Base-by-base conservation (phyloP, 805 yeast genomes). In the Maudiozyma pseudohumilis region DNA sequence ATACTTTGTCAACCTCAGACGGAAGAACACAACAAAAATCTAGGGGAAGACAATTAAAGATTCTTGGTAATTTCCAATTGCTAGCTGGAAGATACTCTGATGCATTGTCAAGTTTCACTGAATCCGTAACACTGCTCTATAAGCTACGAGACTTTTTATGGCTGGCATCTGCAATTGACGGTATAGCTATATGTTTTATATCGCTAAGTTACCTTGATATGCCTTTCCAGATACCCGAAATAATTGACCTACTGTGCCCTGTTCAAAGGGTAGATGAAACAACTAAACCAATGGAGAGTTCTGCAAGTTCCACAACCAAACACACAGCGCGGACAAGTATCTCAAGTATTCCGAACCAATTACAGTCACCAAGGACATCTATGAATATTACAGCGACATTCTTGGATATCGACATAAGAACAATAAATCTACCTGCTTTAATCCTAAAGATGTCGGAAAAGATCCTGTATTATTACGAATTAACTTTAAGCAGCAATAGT, bases 91-190 rank as follows among this genome's bases (percentile, higher is more conserved):
- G 82, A 37, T 68, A 80, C 32, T 55, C 67, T 12, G 83, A 77
- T 40, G 94, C 96, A 0, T 54, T 88, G 38, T 65, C 68, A 18
- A 75, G 77, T 41, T 79, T 87, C 48, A 72, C 78, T n/a, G 95
- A 87, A 29, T 78, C 96, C 0, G 68, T 80, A 1, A 50, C 64
- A 2, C 61, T 70, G 18, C 60, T 86, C 38, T 75, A 74, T 42
- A 66, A 72, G 10, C 66, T 78, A 2, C 75, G 75, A 35, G 98
- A 92, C 55, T 72, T 73, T 49, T 62, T 92, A 7, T 92, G 97
- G 97, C 66, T 85, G 11, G 97, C 80, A 0, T 79, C 89, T 21
- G 76, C 95, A 0, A 55, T 89, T n/a, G 96, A 87, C 48, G 85
- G 88, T 0, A 62, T 87, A 9, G 81, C 80, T 0, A 75, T 84